Percentiles rank a stretch among this genome's conserved stretches.
Conservation (phyloP, 768 basidiomycete species). For the Boletus insuetus region DNA sequence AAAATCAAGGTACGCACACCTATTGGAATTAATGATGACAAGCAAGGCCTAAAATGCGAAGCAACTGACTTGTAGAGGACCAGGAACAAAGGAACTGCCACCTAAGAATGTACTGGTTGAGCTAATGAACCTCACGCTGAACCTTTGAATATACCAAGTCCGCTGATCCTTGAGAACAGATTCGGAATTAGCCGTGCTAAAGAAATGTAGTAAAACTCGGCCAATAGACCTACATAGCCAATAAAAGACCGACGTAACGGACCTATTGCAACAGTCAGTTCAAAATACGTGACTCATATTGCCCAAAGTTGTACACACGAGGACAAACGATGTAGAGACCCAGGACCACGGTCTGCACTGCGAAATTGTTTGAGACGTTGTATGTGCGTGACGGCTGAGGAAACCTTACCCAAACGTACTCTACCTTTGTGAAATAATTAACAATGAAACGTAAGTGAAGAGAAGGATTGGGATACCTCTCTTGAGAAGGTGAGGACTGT, state of each 20-base stretch:
- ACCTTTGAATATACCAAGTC: not conserved
- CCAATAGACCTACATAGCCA: not conserved
- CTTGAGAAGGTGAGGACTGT: not conserved
- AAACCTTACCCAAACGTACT: not conserved
- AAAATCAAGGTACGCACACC: too few species aligned
- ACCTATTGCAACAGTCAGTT: not conserved
- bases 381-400: not conserved
- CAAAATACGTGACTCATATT: not conserved
- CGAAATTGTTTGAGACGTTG: not conserved
- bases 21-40: too few species aligned
- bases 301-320: not conserved
- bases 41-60: not conserved
- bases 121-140: not conserved
- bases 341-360: not conserved
- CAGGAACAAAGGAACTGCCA: not conserved
- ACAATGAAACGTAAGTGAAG: not conserved
- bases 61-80: not conserved
- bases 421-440: not conserved
- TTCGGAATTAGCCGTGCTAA: not conserved
- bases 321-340: not conserved
- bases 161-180: not conserved
- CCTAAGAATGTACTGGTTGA: not conserved
- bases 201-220: not conserved
- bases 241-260: not conserved
- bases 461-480: not conserved